These are phyloP conservation scores for Amphirosellinia nigrospora DNA, from an alignment of 495 filamentous ascomycete genomes.

Conservation along the genomic window DNA sequence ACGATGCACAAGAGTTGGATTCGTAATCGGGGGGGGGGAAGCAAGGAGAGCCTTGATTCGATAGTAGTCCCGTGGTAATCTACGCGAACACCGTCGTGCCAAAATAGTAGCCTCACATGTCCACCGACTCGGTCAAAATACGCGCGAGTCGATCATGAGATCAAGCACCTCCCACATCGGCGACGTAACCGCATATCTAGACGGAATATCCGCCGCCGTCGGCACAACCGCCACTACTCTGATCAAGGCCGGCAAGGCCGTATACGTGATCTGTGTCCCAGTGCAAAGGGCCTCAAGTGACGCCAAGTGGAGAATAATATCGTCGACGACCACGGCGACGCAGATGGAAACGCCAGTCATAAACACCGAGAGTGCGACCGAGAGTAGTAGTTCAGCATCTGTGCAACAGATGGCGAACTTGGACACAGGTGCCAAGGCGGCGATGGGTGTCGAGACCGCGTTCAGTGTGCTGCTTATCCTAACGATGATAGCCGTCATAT, in stretches of 20 bases:
- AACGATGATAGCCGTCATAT: neutral
- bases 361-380: neutral
- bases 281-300: constrained; percentile 10
- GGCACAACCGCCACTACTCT: neutral
- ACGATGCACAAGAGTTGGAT: no score
- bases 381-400: neutral
- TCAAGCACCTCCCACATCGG: no score
- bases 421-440: neutral
- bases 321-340: neutral
- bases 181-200: neutral
- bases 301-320: neutral
- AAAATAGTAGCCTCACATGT: constrained; percentile 13
- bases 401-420: neutral
- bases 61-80: neutral
- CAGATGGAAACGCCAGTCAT: neutral
- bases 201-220: neutral
- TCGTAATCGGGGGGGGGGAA: no score
- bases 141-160: neutral
- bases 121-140: neutral
- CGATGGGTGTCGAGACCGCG: neutral
- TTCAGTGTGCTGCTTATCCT: neutral
- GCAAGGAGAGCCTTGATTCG: no score
- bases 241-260: neutral
- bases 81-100: neutral
- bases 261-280: neutral